These are phyloP conservation scores for Candida vartiovaarae DNA, from an alignment of 805 yeast species.

Conservation along the genomic window DNA sequence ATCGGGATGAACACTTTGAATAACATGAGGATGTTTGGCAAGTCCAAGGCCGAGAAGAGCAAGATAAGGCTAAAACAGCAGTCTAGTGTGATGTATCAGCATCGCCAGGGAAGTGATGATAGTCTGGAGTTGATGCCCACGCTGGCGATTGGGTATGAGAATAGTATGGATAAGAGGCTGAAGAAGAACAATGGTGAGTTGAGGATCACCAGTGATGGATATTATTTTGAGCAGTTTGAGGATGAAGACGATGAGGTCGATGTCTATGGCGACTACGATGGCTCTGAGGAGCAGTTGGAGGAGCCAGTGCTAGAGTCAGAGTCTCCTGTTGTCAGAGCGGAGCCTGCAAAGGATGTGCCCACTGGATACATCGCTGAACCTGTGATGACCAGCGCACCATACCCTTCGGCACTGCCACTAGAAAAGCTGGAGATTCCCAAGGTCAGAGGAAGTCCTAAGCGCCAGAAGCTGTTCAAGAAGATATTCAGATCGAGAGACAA, in stretches of 20 bases:
- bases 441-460: not conserved
- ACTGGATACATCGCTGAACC: not conserved
- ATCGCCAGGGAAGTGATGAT: constrained; percentile 16
- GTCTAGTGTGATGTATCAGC: constrained; percentile 6
- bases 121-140: constrained; percentile 22
- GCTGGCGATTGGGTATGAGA: constrained; percentile 23
- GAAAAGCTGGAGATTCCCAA: not conserved
- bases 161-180: constrained; percentile 13
- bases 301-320: too few species aligned
- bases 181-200: constrained; percentile 16
- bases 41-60: not conserved
- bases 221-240: constrained; percentile 11
- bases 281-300: too few species aligned
- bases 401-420: not conserved
- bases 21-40: not conserved
- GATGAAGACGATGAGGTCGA: not conserved
- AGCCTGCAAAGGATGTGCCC: not conserved
- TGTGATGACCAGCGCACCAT: not conserved
- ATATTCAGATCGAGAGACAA: not conserved
- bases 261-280: too few species aligned
- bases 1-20: not conserved
- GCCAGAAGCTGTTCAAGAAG: not conserved
- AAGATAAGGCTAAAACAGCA: not conserved
- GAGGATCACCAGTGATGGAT: constrained; percentile 21
- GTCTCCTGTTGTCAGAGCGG: too few species aligned